Evolutionary conservation across 148 eudicot species (phyloP).

Genomic region (Selenicereus undatus): DNA sequence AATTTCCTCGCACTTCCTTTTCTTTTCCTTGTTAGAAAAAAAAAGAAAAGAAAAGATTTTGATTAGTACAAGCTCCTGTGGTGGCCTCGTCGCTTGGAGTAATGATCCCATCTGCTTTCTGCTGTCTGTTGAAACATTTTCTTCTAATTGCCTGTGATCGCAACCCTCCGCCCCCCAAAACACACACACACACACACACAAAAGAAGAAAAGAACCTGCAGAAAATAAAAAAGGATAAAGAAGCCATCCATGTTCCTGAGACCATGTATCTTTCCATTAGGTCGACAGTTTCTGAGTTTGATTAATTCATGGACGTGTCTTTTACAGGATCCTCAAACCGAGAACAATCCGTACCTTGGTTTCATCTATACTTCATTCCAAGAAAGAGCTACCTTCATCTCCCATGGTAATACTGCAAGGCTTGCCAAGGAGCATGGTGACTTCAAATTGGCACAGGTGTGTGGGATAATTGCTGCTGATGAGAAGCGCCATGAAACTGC

Average conservation of each 20-base stretch:
- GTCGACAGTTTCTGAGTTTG: not conserved
- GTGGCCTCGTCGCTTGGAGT: too few relatives aligned
- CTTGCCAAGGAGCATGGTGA: constrained; percentile 48
- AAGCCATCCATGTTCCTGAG: too few relatives aligned
- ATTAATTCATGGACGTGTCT: not conserved
- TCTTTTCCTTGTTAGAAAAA: too few relatives aligned
- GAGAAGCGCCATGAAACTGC: constrained; percentile 50
- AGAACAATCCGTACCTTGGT: constrained; percentile 48
- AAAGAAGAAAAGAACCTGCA: too few relatives aligned
- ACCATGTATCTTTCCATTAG: not conserved
- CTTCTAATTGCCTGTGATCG: too few relatives aligned
- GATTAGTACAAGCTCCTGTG: not conserved
- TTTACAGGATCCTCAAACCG: constrained; percentile 39
- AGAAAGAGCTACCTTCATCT: constrained; percentile 48
- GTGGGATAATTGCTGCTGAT: constrained; percentile 48
- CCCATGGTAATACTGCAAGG: constrained; percentile 49
- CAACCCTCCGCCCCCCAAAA: too few relatives aligned
- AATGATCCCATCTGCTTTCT: too few relatives aligned
- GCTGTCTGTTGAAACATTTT: too few relatives aligned
- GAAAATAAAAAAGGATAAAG: too few relatives aligned
- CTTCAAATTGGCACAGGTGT: constrained; percentile 38
- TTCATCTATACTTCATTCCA: constrained; percentile 52
- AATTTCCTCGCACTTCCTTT: not conserved
- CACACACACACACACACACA: too few relatives aligned
- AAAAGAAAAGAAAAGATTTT: too few relatives aligned